Base-by-base conservation (phyloP, 768 basidiomycete genomes). In the Podaxis rugospora region DNA sequence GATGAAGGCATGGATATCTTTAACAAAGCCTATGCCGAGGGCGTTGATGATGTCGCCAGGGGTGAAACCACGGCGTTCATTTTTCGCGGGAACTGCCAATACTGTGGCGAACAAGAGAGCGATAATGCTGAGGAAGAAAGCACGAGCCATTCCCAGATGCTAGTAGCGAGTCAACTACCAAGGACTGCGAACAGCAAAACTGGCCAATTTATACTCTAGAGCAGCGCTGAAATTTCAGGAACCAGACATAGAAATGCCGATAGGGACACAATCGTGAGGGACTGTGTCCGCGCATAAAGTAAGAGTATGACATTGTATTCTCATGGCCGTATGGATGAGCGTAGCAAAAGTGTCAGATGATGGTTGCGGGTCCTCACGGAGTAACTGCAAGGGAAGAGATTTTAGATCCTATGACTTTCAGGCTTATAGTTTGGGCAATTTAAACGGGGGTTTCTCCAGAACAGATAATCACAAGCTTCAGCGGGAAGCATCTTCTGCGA, bases 21-120 rank as follows among this genome's bases (percentile, higher is more conserved):
- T 70, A 51, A 81, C 77, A 32, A 81, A 68, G 25, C 78, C 77
- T 27, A 81, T 52, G 16, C 71, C 68, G 13, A 81, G 62, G 6
- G 70, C 64, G 60, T 79, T 75, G 60, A 80, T 74, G 64, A 81
- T 76, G 49, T 61, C 59, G 13, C 52, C 67, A 16, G 71, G 69
- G 50, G 70, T 65, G 39, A 55, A n/a, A 42, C 27, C 46, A 14
- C 68, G 16, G 65, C 57, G 27, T 64, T 66, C 25, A 58, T 62
- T 14, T 44, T 61, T 13, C 58, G 51, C 3, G 63, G 64, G 61
- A 1, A 64, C 58, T 25, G 68, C 72, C 7, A 57, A 55, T n/a
- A 69, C 71, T 44, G 65, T 63, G 42, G 69, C 65, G 55, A 70
- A 61, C 18, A 72, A 63, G 32, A 69, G 58, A 53, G 69, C 69